phyloP scores from a whole-genome alignment of 2,329 filamentous ascomycete genomes.

The Stromatinia cepivora region DNA sequence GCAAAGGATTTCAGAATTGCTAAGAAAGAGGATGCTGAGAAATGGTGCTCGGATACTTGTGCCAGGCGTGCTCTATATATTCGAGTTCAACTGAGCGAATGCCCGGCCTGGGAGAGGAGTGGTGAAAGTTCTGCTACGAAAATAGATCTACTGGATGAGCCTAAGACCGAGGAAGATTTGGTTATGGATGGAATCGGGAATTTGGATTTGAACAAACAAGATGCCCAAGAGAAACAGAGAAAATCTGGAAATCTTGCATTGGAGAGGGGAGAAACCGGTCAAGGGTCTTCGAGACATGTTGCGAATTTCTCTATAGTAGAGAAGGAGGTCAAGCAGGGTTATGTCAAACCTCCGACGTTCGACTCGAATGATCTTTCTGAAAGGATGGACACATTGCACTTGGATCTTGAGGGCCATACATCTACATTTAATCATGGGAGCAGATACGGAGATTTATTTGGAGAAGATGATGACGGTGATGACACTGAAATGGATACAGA shows the following conservation, averaged over 20 bases:
- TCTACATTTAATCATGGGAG: constrained; percentile 33
- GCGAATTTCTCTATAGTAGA: constrained; percentile 54
- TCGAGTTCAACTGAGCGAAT: constrained; percentile 82
- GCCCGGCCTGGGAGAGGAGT: constrained; percentile 79
- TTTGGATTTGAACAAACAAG: constrained; percentile 49
- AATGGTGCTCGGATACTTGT: constrained; percentile 84
- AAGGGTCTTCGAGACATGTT: constrained; percentile 32
- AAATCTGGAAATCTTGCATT: constrained; percentile 50
- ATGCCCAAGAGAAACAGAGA: constrained; percentile 41
- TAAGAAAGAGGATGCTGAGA: constrained; percentile 69
- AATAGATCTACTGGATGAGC: constrained; percentile 69
- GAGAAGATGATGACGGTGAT: constrained; percentile 28
- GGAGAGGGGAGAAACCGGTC: constrained; percentile 48
- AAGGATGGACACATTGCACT: constrained; percentile 38
- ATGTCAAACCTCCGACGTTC: constrained; percentile 45
- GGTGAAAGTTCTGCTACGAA: constrained; percentile 33
- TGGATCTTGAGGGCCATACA: constrained; percentile 39
- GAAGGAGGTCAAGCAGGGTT: constrained; percentile 47
- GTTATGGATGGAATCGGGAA: constrained; percentile 39
- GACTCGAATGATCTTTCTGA: constrained; percentile 41
- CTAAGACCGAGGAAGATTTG: constrained; percentile 47
- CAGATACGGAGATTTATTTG: constrained; percentile 25
- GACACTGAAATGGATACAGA: constrained; percentile 33
- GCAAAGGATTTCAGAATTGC: constrained; percentile 65
- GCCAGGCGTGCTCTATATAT: constrained; percentile 79